phyloP scores from a whole-genome alignment of 176 grass and related monocot genomes.

The Zoysia japonica region DNA sequence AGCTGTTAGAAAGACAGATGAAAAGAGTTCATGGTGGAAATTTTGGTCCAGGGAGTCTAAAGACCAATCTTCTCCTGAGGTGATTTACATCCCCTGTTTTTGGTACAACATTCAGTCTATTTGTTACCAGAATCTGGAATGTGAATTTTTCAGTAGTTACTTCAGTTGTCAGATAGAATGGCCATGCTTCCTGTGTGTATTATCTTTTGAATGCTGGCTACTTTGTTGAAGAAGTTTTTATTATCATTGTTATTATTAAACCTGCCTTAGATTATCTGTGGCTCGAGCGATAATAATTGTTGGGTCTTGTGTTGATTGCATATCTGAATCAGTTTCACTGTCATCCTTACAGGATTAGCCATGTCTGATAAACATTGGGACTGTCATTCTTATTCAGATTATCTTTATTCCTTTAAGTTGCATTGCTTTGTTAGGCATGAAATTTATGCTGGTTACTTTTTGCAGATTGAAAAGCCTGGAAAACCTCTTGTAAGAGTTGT shows the following conservation, averaged over 20 bases:
- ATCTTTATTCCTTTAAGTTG: constrained; percentile 13
- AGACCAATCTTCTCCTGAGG: constrained; percentile 47
- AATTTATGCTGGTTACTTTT: constrained; percentile 36
- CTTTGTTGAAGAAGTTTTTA: constrained; percentile 1
- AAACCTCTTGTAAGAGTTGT: constrained; percentile 55
- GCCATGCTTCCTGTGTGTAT: not conserved
- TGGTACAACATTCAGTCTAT: not conserved
- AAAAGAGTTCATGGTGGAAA: constrained; percentile 79
- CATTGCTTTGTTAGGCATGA: constrained; percentile 14
- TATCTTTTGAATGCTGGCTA: constrained; percentile 13
- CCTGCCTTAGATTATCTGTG: constrained; percentile 9
- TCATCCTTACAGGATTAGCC: not conserved
- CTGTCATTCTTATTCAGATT: constrained; percentile 16
- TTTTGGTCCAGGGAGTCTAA: constrained; percentile 72
- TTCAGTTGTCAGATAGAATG: constrained; percentile 20
- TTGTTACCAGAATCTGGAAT: not conserved
- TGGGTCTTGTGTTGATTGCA: not conserved
- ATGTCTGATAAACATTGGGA: not conserved
- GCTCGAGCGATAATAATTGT: constrained; percentile 8
- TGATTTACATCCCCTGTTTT: constrained; percentile 33
- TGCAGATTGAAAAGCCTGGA: constrained; percentile 57
- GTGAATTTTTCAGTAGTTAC: not conserved
- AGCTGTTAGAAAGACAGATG: constrained; percentile 27
- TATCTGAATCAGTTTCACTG: constrained; percentile 11
- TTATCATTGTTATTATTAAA: not conserved